A percentile compares a stretch with the other conserved stretches of the same genome.
phyloP scores from a whole-genome alignment of 2,329 filamentous ascomycete species.

The Boeremia lycopersici region DNA sequence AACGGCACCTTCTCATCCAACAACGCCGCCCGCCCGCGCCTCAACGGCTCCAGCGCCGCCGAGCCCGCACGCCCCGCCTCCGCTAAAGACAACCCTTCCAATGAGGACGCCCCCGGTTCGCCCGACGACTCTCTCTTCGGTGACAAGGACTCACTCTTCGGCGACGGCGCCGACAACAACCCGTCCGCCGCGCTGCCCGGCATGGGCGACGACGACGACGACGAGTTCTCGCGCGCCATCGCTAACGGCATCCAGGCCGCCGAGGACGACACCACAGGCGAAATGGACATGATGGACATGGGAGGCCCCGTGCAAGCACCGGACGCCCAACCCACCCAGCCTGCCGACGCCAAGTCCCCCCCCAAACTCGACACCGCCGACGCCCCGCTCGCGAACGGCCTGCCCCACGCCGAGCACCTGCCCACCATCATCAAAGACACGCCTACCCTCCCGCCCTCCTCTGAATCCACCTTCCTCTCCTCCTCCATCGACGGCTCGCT shows the following conservation, averaged over 20 bases:
- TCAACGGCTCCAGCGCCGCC: slow-evolving; percentile 59
- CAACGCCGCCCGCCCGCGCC: slow-evolving; percentile 64
- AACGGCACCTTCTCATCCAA: slow-evolving; percentile 80
- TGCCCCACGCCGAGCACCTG: slow-evolving; percentile 58
- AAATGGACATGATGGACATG: slow-evolving; percentile 54
- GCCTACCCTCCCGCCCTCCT: slow-evolving; percentile 46
- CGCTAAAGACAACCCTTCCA: slow-evolving; percentile 45
- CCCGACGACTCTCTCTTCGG: slow-evolving; percentile 88
- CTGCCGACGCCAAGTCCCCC: background rate
- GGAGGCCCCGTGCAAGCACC: slow-evolving; percentile 52
- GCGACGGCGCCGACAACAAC: slow-evolving; percentile 64
- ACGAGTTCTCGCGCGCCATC: slow-evolving; percentile 79
- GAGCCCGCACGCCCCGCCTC: slow-evolving; percentile 32
- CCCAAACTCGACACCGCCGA: slow-evolving; percentile 21
- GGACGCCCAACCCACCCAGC: slow-evolving; percentile 20
- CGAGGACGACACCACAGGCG: slow-evolving; percentile 51
- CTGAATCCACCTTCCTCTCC: slow-evolving; percentile 76
- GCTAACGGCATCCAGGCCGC: slow-evolving; percentile 58
- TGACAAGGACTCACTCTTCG: slow-evolving; percentile 78
- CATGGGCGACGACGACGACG: slow-evolving; percentile 66
- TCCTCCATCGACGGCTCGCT: slow-evolving; percentile 86
- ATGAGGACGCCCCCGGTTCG: slow-evolving; percentile 65
- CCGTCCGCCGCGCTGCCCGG: slow-evolving; percentile 60
- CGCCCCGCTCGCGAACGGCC: slow-evolving; percentile 51
- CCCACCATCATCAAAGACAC: slow-evolving; percentile 20